Conservation (phyloP, 176 grass and related monocot genomes). For the Alopecurus myosuroides region DNA sequence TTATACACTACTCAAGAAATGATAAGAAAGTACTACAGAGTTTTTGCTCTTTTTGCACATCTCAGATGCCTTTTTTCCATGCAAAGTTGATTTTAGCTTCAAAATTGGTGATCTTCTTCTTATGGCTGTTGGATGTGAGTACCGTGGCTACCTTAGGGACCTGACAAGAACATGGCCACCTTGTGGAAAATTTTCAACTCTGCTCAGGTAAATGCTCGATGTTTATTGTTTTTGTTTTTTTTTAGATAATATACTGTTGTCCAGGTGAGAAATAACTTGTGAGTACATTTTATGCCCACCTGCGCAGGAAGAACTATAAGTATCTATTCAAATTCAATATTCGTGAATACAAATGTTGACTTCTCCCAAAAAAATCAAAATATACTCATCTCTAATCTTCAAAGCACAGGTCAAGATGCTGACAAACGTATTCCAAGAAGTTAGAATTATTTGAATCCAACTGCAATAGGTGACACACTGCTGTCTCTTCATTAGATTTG, state of each 20-base stretch:
- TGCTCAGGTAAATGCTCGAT: constrained; percentile 53
- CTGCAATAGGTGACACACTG: constrained; percentile 62
- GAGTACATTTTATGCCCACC: background rate
- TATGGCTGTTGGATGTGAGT: constrained; percentile 98
- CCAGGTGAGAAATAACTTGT: background rate
- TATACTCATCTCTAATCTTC: background rate
- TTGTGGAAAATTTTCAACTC: constrained; percentile 68
- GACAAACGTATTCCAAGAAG: constrained; percentile 75
- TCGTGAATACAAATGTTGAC: background rate
- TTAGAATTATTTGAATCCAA: constrained; percentile 92
- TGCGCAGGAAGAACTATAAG: constrained; percentile 75
- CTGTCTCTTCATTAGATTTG: constrained; percentile 10
- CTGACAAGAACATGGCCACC: constrained; percentile 86
- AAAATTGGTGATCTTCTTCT: constrained; percentile 75
- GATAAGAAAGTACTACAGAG: constrained; percentile 62
- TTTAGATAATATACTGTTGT: background rate
- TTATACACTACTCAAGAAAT: constrained; percentile 95
- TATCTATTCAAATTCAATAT: background rate
- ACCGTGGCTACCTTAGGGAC: constrained; percentile 92
- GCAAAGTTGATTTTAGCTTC: constrained; percentile 43
- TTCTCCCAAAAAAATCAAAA: too few relatives aligned
- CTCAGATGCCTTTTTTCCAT: constrained; percentile 19
- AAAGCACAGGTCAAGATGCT: constrained; percentile 61
- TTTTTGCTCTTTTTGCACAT: background rate
- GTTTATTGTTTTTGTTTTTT: background rate